Evolutionary conservation across 257 asterid species (phyloP).

Genomic region (Solanum pennellii): DNA sequence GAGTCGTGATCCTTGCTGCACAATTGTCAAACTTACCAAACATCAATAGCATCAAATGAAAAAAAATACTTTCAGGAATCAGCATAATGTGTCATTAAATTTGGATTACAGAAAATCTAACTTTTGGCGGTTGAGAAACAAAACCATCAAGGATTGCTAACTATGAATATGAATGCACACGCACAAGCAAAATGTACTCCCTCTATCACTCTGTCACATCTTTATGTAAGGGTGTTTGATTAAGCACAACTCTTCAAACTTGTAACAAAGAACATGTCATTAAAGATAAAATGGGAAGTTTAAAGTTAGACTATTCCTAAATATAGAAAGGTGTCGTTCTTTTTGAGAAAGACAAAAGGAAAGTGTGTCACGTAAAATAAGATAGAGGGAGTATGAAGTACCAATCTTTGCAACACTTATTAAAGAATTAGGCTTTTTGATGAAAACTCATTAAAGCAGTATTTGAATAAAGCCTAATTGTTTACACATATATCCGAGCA

Average conservation of each 20-base stretch:
- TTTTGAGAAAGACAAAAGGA: not conserved
- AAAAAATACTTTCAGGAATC: not conserved
- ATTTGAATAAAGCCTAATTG: not conserved
- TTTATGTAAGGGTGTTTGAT: not conserved
- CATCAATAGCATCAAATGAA: not conserved
- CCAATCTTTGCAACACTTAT: not conserved
- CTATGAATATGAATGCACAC: not conserved
- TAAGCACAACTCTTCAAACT: not conserved
- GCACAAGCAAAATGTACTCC: not conserved
- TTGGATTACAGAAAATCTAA: not conserved
- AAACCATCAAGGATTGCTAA: not conserved
- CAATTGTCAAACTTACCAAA: not conserved
- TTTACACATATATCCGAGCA: not conserved
- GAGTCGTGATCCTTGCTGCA: constrained; percentile 92
- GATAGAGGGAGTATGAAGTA: not conserved
- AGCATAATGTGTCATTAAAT: not conserved
- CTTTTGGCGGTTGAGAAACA: not conserved
- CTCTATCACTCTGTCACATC: not conserved
- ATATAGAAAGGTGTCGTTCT: not conserved
- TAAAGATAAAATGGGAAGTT: not conserved
- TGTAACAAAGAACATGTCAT: not conserved
- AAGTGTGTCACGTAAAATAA: not conserved
- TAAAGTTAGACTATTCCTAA: not conserved
- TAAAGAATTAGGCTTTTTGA: not conserved
- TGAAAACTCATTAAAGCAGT: not conserved